Evolutionary conservation across 257 asterid genomes (phyloP).

Genomic region (Primulina tabacum): DNA sequence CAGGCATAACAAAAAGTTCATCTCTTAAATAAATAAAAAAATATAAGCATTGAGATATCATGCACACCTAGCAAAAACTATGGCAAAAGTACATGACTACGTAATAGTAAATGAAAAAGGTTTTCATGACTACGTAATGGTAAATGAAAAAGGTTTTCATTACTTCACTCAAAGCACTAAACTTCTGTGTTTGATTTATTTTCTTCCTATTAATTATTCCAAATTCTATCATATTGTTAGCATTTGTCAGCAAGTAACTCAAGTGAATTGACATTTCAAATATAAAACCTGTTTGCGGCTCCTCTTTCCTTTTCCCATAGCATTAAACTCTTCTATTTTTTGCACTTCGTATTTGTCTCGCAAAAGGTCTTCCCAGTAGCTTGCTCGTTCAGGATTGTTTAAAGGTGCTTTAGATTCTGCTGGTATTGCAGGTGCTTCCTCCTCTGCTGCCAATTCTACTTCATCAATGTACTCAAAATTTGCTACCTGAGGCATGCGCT

Average conservation of each 20-base stretch:
- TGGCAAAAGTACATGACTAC: no score
- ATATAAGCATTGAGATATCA: no score
- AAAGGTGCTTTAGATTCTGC: constrained; percentile 52
- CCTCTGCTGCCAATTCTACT: constrained; percentile 66
- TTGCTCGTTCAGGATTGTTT: constrained; percentile 68
- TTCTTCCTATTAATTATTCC: constrained; percentile 6
- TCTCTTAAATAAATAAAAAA: no score
- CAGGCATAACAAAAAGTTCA: no score
- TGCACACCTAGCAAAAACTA: no score
- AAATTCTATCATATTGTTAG: constrained; percentile 1
- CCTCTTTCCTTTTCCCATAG: constrained; percentile 98
- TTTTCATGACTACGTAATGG: no score
- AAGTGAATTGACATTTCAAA: not conserved
- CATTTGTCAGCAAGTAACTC: constrained; percentile 18
- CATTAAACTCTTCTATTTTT: constrained; percentile 73
- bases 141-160: no score
- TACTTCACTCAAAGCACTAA: not conserved
- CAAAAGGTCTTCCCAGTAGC: constrained; percentile 88
- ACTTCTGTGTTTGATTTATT: constrained; percentile 2
- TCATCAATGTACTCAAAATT: constrained; percentile 89
- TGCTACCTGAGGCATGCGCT: constrained; percentile 66
- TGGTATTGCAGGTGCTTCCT: constrained; percentile 58
- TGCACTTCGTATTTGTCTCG: constrained; percentile 84
- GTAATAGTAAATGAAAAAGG: no score
- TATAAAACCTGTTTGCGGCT: constrained; percentile 75